phyloP scores from a whole-genome alignment of 768 basidiomycete species.

The Tylopilus felleus region DNA sequence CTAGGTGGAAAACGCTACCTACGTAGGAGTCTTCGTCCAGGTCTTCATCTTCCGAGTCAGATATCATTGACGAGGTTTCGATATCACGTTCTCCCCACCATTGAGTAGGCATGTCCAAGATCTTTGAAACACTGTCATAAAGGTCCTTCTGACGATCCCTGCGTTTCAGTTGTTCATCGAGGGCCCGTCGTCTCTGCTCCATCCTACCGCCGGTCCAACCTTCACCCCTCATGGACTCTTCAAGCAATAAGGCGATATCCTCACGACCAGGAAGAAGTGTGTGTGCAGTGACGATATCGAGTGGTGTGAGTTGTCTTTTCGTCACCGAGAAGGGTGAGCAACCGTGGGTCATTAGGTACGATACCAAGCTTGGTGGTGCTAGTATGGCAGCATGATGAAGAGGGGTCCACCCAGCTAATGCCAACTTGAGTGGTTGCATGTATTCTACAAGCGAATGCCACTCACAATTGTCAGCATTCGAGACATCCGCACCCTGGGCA shows the following conservation, averaged over 20 bases:
- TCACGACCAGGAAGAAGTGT: slow-evolving; percentile 76
- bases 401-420: slow-evolving; percentile 88
- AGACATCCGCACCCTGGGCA: slow-evolving; percentile 70
- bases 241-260: slow-evolving; percentile 82
- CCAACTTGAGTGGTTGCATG: slow-evolving; percentile 2
- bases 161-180: slow-evolving; percentile 57
- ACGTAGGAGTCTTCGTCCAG: slow-evolving; percentile 50
- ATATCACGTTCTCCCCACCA: slow-evolving; percentile 64
- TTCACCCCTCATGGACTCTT: slow-evolving; percentile 83
- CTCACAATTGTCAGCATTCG: slow-evolving; percentile 59
- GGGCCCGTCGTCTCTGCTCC: slow-evolving; percentile 59
- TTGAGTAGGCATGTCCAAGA: slow-evolving; percentile 51
- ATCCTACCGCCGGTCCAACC: slow-evolving; percentile 80
- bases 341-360: slow-evolving; percentile 89
- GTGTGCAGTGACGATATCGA: slow-evolving; percentile 88
- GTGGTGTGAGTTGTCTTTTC: slow-evolving; percentile 73
- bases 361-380: slow-evolving; percentile 86
- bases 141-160: slow-evolving; percentile 51
- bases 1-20: slow-evolving; percentile 14
- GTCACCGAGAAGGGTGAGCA: slow-evolving; percentile 81
- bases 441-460: slow-evolving; percentile 4
- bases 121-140: slow-evolving; percentile 54
- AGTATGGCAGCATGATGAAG: slow-evolving; percentile 88
- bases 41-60: slow-evolving; percentile 50
- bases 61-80: slow-evolving; percentile 42